A percentile compares a stretch with the other conserved stretches of the same genome.
phyloP scores from a whole-genome alignment of 352 stramenopile species.

The Paralagenidium karlingii region DNA sequence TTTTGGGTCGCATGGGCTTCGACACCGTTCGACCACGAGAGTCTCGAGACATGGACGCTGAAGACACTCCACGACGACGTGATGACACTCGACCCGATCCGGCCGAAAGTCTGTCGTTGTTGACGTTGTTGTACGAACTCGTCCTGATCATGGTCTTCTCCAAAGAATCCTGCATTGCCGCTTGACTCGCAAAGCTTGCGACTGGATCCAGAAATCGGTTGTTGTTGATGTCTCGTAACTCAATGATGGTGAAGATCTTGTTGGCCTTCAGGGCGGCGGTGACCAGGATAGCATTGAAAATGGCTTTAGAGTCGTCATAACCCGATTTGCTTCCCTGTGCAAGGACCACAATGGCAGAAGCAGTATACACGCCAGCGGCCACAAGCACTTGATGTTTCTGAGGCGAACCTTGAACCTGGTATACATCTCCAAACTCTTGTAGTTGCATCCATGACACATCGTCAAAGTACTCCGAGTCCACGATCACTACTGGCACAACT shows the following conservation, averaged over 20 bases:
- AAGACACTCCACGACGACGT: not conserved
- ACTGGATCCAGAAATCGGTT: constrained; percentile 73
- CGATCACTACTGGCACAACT: constrained; percentile 58
- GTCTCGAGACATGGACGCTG: not conserved
- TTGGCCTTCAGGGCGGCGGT: constrained; percentile 53
- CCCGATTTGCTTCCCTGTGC: constrained; percentile 57
- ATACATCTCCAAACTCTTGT: constrained; percentile 55
- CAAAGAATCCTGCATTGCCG: not conserved
- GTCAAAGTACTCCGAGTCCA: constrained; percentile 58
- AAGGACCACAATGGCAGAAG: constrained; percentile 68
- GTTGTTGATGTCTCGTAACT: constrained; percentile 74
- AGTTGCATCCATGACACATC: constrained; percentile 51
- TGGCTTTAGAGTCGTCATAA: constrained; percentile 74
- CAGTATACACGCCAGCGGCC: constrained; percentile 61
- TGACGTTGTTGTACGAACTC: constrained; percentile 3
- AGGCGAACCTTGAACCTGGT: constrained; percentile 64
- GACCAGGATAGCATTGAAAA: constrained; percentile 78
- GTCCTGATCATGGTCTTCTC: constrained; percentile 24
- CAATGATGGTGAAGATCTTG: constrained; percentile 75
- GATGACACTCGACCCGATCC: not conserved
- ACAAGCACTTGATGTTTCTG: constrained; percentile 61
- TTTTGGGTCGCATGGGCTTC: not conserved
- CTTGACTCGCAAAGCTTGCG: constrained; percentile 1
- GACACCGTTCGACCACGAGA: not conserved
- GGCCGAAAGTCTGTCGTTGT: constrained; percentile 2